A percentile compares a stretch with the other conserved stretches of the same genome.
Conservation (phyloP, 371 early-diverging fungal genomes). For the Mortierella sp. region DNA sequence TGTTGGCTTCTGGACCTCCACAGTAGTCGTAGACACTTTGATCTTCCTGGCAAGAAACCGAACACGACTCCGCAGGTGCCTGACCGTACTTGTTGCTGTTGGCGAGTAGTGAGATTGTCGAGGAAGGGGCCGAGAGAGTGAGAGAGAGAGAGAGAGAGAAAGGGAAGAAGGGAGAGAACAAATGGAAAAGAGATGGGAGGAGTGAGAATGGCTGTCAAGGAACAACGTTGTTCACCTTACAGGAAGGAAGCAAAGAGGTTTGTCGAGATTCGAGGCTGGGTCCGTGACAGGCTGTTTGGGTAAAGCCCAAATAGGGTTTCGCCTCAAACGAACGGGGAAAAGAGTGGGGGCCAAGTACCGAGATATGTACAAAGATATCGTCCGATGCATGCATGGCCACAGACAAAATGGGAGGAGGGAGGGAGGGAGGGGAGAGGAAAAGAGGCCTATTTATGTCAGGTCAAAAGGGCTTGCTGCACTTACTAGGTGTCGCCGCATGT, state of each 20-base stretch:
- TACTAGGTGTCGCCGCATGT: constrained; percentile 50
- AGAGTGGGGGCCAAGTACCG: not conserved
- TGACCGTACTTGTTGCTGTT: constrained; percentile 33
- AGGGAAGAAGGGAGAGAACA: not conserved
- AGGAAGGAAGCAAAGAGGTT: not conserved
- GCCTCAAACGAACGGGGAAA: not conserved
- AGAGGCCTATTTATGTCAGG: not conserved
- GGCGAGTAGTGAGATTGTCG: not conserved
- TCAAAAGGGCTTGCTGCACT: too few relatives aligned
- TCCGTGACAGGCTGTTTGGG: too few relatives aligned
- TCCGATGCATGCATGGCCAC: not conserved
- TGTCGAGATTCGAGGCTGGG: too few relatives aligned
- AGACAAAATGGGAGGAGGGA: not conserved
- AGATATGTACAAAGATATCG: not conserved
- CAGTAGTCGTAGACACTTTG: constrained; percentile 38
- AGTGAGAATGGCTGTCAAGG: not conserved
- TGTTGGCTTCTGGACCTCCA: constrained; percentile 38
- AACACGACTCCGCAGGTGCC: constrained; percentile 28
- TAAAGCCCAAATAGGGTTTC: too few relatives aligned
- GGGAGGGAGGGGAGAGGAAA: not conserved
- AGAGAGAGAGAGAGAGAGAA: not conserved
- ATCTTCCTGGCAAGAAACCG: constrained; percentile 30
- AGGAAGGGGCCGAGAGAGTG: not conserved
- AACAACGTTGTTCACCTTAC: not conserved
- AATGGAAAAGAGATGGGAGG: not conserved